phyloP scores from a whole-genome alignment of 192 early-diverging fungal genomes.

The Coemansia sp. region DNA sequence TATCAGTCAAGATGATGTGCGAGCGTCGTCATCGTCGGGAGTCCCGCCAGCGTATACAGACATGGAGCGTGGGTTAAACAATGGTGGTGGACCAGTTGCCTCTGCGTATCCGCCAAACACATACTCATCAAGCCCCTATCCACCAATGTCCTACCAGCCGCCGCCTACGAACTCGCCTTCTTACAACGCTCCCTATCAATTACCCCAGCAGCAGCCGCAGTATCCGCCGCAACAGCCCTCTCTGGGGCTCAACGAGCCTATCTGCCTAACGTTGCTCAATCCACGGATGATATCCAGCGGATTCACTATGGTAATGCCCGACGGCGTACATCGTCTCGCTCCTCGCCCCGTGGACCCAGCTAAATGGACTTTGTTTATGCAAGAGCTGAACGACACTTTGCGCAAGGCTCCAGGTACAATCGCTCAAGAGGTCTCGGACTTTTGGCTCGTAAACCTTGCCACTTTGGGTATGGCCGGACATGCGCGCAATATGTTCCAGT shows the following conservation, averaged over 20 bases:
- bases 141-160: background rate
- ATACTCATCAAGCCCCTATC: background rate
- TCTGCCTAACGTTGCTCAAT: conserved; percentile 29
- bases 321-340: conserved; percentile 9
- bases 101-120: background rate
- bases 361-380: conserved; percentile 30
- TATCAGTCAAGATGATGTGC: background rate
- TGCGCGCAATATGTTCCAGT: conserved; percentile 25
- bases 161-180: background rate
- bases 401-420: conserved; percentile 35
- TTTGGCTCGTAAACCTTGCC: conserved; percentile 32
- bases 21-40: conserved; percentile 1
- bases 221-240: background rate
- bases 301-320: conserved; percentile 26
- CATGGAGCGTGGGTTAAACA: background rate
- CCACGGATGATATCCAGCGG: conserved; percentile 32
- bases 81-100: background rate
- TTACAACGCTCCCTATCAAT: background rate
- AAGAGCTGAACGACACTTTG: conserved; percentile 35
- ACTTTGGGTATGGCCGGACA: conserved; percentile 30
- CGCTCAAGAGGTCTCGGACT: conserved; percentile 19
- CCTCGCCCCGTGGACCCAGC: conserved; percentile 4
- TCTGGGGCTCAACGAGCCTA: background rate
- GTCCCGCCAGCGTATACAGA: conserved; percentile 6
- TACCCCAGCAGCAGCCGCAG: background rate